Evolutionary conservation across 805 yeast species (phyloP), one percentile per base, ranked within the genome.

Genomic region (Phaffomyces opuntiae): DNA sequence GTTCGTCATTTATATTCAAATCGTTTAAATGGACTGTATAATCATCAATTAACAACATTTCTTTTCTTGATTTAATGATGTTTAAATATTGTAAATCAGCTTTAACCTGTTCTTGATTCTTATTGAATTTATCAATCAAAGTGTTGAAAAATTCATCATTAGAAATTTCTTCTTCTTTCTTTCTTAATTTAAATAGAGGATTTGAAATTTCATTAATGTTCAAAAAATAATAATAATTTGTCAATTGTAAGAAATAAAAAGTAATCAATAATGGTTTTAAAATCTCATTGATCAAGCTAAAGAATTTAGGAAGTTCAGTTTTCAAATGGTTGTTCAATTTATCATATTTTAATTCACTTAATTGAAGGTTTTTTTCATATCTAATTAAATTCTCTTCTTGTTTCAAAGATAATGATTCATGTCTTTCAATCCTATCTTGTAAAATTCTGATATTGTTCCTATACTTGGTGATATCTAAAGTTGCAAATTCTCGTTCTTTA

Each of bases 271-370:
- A 37, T 5, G 67, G 68, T 24, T 57, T 54, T 36, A 69, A 53
- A 24, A 71, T 54, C 13, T 53, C 40, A 4, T 60, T 47, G 0
- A 70, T 57, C 11, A 71, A 55, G 7, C 59, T 46, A 45, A 72
- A 64, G 40, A 76, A 72, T 4, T 49, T 41, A 0, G 83, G 81
- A 1, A 80, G 53, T 37, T 78, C 83, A 29, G 46, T 47, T 46
- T 75, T 74, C 49, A 79, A 61, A 4, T 51, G 42, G 5, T 54
- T 49, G 53, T 77, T 74, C 33, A 67, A 49, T 11, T 48, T 40
- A 2, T 70, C 69, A 52, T 70, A 75, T 41, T 54, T 70, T 55
- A 47, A 63, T 46, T 51, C 65, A 49, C 53, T 62, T 44, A 55
- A 57, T 48, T 56, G 65, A 27, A 60, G 38, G 43, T 58, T 59